Evolutionary conservation across 2,329 filamentous ascomycete genomes (phyloP).

Genomic region (Westerdykella ornata): DNA sequence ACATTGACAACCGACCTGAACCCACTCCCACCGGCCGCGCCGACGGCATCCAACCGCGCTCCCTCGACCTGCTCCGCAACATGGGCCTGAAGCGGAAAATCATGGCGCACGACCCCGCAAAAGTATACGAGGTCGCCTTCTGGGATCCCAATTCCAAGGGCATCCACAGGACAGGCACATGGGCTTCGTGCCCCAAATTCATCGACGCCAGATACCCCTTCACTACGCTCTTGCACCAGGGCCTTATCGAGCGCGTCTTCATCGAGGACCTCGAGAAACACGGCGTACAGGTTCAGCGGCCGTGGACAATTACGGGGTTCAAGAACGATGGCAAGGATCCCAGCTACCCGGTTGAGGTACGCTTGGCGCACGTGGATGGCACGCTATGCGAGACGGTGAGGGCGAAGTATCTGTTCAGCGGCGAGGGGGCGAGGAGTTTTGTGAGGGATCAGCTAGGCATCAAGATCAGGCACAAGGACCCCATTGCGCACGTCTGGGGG

Average conservation of each 20-base stretch:
- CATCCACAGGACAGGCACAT: conserved; percentile 58
- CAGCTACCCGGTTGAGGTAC: conserved; percentile 74
- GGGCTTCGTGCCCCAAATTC: conserved; percentile 84
- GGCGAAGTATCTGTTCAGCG: conserved; percentile 57
- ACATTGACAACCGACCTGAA: conserved; percentile 83
- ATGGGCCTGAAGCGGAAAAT: conserved; percentile 83
- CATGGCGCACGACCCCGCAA: conserved; percentile 80
- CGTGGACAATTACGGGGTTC: conserved; percentile 58
- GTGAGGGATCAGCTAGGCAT: conserved; percentile 59
- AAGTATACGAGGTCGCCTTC: conserved; percentile 67
- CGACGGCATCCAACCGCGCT: conserved; percentile 86
- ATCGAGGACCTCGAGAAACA: conserved; percentile 56
- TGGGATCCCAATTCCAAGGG: conserved; percentile 55
- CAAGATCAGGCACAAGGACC: conserved; percentile 57
- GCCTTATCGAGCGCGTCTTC: conserved; percentile 56
- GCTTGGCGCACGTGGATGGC: conserved; percentile 70
- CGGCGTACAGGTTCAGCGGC: conserved; percentile 50
- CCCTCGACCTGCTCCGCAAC: conserved; percentile 77
- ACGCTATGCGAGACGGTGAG: conserved; percentile 58
- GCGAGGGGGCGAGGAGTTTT: conserved; percentile 56
- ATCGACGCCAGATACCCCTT: conserved; percentile 60
- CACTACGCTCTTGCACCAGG: conserved; percentile 57
- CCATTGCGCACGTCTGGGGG: conserved; percentile 59
- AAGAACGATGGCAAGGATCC: conserved; percentile 54
- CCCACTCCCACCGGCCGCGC: conserved; percentile 81